Evolutionary conservation across 192 early-diverging fungal genomes (phyloP).

Genomic region (Jimgerdemannia flammicorona): DNA sequence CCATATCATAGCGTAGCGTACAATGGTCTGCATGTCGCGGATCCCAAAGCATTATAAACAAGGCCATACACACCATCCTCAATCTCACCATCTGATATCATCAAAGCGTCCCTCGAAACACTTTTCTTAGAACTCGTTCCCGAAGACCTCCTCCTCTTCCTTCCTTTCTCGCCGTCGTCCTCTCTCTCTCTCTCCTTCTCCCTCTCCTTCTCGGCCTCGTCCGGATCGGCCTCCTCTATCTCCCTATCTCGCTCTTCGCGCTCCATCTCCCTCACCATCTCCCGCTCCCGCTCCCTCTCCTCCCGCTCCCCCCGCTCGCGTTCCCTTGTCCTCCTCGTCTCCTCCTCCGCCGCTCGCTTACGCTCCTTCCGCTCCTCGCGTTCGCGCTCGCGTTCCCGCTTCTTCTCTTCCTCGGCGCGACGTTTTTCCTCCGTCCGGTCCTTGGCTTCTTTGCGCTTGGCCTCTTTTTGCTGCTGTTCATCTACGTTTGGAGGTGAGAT

Average conservation of each 20-base stretch:
- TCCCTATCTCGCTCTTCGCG: background rate
- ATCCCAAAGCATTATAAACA: background rate
- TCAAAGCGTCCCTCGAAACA: background rate
- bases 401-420: background rate
- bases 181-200: background rate
- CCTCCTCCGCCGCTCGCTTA: background rate
- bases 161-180: background rate
- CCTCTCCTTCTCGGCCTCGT: background rate
- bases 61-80: background rate
- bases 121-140: background rate
- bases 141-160: background rate
- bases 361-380: background rate
- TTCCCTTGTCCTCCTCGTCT: background rate
- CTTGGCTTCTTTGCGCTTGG: background rate
- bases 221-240: background rate
- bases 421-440: background rate
- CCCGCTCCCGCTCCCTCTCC: background rate
- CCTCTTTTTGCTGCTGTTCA: background rate
- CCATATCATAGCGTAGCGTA: background rate
- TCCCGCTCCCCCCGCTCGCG: background rate
- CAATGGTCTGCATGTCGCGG: too few species aligned
- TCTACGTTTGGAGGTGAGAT: background rate
- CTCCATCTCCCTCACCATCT: background rate
- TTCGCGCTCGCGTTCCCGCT: background rate
- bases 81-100: background rate